Evolutionary conservation across 1,284 basidiomycete species (phyloP), one percentile per base, ranked within the genome.

Genomic region (Fomitopsis schrenkii): DNA sequence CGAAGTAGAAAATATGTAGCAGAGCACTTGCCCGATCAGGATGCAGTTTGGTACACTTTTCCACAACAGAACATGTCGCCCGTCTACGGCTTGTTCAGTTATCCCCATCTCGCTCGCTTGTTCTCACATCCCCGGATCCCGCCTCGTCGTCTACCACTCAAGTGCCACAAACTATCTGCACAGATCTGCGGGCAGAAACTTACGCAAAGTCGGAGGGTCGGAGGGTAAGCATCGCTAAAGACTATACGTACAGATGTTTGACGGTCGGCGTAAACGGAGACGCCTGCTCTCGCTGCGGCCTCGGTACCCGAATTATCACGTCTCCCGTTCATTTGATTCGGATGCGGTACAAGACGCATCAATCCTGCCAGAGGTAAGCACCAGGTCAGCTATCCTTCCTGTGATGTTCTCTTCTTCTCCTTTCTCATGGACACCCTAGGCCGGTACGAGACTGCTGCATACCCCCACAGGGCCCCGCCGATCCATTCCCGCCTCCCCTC

Each of bases 351-450:
- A 26, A n/a, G 45, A 50, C 52, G 22, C 52, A 54, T 54, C 52
- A 54, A 38, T 22, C 35, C 52, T 54, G 52, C 52, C 35, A 54
- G 52, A 54, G 52, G 52, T 54, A 54, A 54, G 52, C 52, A 54
- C 8, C 12, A 36, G 52, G 52, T 54, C 52, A 54, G 36, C 52
- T 54, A 5, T 54, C 19, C 19, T 36, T 54, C 52, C n/a, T 54
- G 28, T 50, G 48, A 50, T 50, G 33, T 30, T 10, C n/a, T 22
- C 35, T 22, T 36, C 52, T 53, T n/a, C 50, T 54, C 36, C 52
- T 54, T 54, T 54, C 52, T 54, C 33, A 54, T 54, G 52, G 36
- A 38, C 52, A 40, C 52, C 52, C 19, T 54, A 54, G 52, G 36
- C 52, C 52, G 35, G 35, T 54, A 36, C 52, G 52, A 38, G 52